Base-by-base conservation (phyloP, 768 basidiomycete genomes). In the Mycena amicta region DNA sequence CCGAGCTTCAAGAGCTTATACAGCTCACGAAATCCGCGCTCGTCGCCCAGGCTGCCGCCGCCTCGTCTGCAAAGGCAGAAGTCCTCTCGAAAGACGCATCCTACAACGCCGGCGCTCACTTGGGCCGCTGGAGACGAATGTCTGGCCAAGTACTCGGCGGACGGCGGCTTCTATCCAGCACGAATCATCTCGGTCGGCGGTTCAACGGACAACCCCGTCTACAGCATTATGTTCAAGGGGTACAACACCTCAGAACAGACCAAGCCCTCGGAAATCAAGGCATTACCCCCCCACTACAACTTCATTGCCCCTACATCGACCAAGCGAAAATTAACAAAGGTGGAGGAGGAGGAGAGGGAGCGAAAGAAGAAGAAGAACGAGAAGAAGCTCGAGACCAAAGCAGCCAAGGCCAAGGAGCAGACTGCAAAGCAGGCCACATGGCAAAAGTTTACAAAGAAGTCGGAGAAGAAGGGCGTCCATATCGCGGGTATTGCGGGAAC, bases 371-470 rank as follows among this genome's bases (percentile, higher is more conserved):
- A 94, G 80, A 93, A 93, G 79, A 95, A 93, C 68, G 93, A 95
- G 80, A 94, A 94, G 80, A 95, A 95, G 74, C 64, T 92, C 40
- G 93, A 95, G 77, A 82, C 77, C 18, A 86, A 83, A 67, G 92
- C 92, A 31, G 83, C 85, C 8, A 95, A 95, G 74, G 90, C 92
- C 11, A 92, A 93, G 72, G 93, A 95, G 69, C 93, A 95, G 75
- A 80, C 75, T 29, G 79, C 78, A 61, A 93, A 93, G 75, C 92
- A 95, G 75, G 84, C 84, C 57, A 87, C 86, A 45, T 96, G 93
- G 93, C 92, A 95, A 76, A 92, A 92, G 76, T 96, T 96, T 77
- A 87, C 93, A 22, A 96, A 95, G 79, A 96, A 96, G 77, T 85
- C 87, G 27, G 91, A 93, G 73, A 93, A 89, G 82, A 95, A 95